Evolutionary conservation across 2,329 filamentous ascomycete species (phyloP), one percentile per base, ranked within the genome.

Genomic region (Lachnellula arida): DNA sequence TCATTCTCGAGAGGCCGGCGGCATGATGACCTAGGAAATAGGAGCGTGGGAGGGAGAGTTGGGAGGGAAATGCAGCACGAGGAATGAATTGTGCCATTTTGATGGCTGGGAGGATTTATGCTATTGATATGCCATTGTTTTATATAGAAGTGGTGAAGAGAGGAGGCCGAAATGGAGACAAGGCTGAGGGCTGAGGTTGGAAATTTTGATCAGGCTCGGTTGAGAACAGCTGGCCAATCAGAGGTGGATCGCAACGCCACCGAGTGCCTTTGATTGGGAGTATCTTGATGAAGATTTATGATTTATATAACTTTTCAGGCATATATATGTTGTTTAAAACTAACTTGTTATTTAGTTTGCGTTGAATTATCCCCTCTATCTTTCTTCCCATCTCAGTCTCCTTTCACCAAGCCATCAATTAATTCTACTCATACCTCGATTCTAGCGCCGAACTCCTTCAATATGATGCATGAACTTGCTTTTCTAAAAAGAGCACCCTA

Each of bases 21-120:
- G 84, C 83, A 78, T 99, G 94, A 75, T 99, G 94, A 60, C 94
- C 94, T 47, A 97, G 81, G 75, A 90, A 99, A 75, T 97, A 99
- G 57, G 93, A 94, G 62, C 90, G 86, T 40, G 89, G 87, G 59
- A 97, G 86, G 51, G 86, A 88, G 44, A 76, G 68, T 66, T 93
- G 87, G 44, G 85, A 76, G 40, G 87, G 84, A 72, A 95, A 97
- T 52, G 76, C 74, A 62, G 77, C 72, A 65, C 93, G 89, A 25
- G 94, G 90, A 43, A 87, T 72, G 74, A 97, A 96, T 56, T 63
- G 53, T 51, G 65, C 57, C 64, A 67, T 68, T 40, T 11, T 51
- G 40, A 43, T 48, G 55, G 55, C 53, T 23, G 17, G 3, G 35
- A 14, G 5, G 28, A 12, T 39, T 15, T 32, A 35, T 58, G 53